A percentile compares a stretch with the other conserved stretches of the same genome.
phyloP scores from a whole-genome alignment of 768 basidiomycete species.

The Xerocomus brunneocitrinus region DNA sequence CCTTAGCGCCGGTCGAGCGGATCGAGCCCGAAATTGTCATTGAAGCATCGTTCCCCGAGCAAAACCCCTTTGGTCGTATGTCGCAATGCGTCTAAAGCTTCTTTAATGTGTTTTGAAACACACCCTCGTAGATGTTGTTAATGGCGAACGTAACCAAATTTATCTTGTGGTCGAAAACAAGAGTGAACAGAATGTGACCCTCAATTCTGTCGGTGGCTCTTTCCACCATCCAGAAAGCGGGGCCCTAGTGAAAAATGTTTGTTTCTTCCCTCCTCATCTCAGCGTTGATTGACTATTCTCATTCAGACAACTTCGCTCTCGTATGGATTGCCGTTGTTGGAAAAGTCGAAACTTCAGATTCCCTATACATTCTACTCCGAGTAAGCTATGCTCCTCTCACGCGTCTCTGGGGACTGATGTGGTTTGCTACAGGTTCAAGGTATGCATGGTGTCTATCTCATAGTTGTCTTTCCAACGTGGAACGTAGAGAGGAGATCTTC shows the following conservation, averaged over 20 bases:
- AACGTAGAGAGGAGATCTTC: conserved; percentile 66
- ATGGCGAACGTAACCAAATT: conserved; percentile 75
- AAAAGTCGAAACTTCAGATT: conserved; percentile 56
- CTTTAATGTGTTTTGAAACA: conserved; percentile 6
- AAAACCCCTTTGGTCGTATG: conserved; percentile 75
- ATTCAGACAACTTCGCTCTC: conserved; percentile 54
- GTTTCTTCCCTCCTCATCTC: conserved; percentile 14
- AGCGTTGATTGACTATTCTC: background rate
- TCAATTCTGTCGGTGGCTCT: conserved; percentile 61
- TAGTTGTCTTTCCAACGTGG: conserved; percentile 2
- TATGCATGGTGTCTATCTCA: conserved; percentile 21
- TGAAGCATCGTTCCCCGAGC: conserved; percentile 59
- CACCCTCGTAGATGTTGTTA: conserved; percentile 63
- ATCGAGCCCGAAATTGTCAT: conserved; percentile 52
- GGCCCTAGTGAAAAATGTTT: conserved; percentile 69
- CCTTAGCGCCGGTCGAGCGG: conserved; percentile 27
- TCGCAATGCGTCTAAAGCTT: conserved; percentile 10
- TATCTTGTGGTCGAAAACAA: conserved; percentile 68
- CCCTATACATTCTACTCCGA: conserved; percentile 80
- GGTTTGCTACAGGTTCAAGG: conserved; percentile 52
- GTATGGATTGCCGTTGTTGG: conserved; percentile 49
- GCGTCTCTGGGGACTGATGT: conserved; percentile 2
- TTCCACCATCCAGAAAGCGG: conserved; percentile 62
- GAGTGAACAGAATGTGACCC: conserved; percentile 65
- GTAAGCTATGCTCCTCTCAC: conserved; percentile 40